phyloP scores from a whole-genome alignment of 345 rosid genomes.

The Bruguiera gymnorhiza region DNA sequence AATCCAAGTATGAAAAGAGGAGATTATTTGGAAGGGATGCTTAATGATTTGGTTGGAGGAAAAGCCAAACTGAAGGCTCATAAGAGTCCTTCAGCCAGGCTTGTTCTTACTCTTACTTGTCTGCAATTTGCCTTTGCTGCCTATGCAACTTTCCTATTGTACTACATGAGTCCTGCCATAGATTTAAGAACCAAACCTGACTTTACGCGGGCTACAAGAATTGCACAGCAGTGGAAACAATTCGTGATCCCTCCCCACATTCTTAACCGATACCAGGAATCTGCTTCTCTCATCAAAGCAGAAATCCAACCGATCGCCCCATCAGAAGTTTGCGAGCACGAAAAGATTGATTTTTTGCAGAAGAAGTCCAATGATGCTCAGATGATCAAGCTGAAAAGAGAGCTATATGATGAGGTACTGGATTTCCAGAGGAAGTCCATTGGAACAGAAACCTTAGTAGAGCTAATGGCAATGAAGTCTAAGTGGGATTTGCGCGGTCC shows the following conservation, averaged over 20 bases:
- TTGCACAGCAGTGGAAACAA: slow-evolving; percentile 70
- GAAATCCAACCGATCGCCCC: slow-evolving; percentile 40
- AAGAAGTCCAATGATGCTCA: slow-evolving; percentile 71
- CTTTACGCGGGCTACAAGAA: slow-evolving; percentile 81
- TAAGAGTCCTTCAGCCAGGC: slow-evolving; percentile 41
- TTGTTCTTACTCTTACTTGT: slow-evolving; percentile 70
- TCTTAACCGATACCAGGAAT: slow-evolving; percentile 53
- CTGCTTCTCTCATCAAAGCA: slow-evolving; percentile 34
- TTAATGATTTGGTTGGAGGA: slow-evolving; percentile 57
- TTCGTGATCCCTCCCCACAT: slow-evolving; percentile 68
- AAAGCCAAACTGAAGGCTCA: slow-evolving; percentile 38
- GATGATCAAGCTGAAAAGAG: slow-evolving; percentile 80
- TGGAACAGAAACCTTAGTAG: slow-evolving; percentile 64
- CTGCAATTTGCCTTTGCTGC: slow-evolving; percentile 83
- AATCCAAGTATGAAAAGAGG: slow-evolving; percentile 54
- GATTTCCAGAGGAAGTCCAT: slow-evolving; percentile 53
- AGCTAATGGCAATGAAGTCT: slow-evolving; percentile 79
- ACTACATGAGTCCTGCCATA: slow-evolving; percentile 82
- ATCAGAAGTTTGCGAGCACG: slow-evolving; percentile 70
- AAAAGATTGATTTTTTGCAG: slow-evolving; percentile 84
- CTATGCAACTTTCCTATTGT: slow-evolving; percentile 82
- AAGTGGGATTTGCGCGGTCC: slow-evolving; percentile 71
- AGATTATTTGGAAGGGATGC: slow-evolving; percentile 71
- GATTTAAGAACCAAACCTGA: slow-evolving; percentile 79
- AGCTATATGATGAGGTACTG: slow-evolving; percentile 58